Conservation (phyloP, 1,139 yeast species). For the Suhomyces maxii region DNA sequence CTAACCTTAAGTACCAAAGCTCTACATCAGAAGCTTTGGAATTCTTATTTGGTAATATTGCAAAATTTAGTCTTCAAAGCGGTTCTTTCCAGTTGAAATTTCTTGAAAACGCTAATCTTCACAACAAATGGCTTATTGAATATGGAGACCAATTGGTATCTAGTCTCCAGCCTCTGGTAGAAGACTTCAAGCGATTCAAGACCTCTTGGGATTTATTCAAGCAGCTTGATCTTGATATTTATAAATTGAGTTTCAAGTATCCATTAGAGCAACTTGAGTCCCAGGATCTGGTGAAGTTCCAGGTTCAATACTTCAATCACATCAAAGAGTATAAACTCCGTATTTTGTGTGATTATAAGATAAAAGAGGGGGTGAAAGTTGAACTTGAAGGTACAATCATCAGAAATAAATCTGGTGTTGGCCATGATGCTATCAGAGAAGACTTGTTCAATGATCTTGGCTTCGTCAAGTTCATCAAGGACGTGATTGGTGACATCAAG, state of each 20-base stretch:
- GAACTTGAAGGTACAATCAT: not conserved
- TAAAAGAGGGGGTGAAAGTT: slow-evolving; percentile 3
- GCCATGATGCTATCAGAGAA: not conserved
- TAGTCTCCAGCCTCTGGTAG: slow-evolving; percentile 5
- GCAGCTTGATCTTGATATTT: slow-evolving; percentile 29
- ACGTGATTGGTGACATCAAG: not conserved
- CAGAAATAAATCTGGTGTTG: not conserved
- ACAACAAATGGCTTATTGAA: slow-evolving; percentile 6
- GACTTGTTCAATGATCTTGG: slow-evolving; percentile 4
- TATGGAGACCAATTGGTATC: slow-evolving; percentile 1
- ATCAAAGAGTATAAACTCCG: slow-evolving; percentile 13
- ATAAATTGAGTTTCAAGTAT: slow-evolving; percentile 28
- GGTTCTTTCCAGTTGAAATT: not conserved
- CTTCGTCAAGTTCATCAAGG: not conserved
- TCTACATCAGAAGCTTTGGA: not conserved
- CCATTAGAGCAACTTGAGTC: slow-evolving; percentile 22
- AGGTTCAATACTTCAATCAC: slow-evolving; percentile 16
- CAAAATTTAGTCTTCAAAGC: not conserved
- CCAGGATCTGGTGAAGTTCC: slow-evolving; percentile 11
- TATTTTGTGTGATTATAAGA: slow-evolving; percentile 11
- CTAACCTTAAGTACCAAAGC: slow-evolving; percentile 20
- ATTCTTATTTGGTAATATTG: not conserved
- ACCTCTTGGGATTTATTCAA: slow-evolving; percentile 22
- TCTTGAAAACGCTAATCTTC: not conserved
- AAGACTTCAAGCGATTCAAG: slow-evolving; percentile 19